Conservation (phyloP, 2,329 filamentous ascomycete species). For the Verticillium nonalfalfae region DNA sequence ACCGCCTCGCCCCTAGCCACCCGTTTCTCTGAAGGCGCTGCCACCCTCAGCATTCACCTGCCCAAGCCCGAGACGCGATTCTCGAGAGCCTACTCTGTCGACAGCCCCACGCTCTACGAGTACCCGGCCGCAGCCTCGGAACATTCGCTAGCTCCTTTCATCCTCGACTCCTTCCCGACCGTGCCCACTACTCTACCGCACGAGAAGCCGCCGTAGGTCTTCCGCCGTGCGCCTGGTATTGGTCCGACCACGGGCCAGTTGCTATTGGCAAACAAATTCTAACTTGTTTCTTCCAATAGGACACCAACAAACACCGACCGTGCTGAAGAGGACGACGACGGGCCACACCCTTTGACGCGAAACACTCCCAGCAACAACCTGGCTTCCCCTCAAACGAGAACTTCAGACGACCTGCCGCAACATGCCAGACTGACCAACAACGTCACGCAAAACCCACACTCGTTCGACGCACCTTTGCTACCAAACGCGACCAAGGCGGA, state of each 20-base stretch:
- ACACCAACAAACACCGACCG: conserved; percentile 6
- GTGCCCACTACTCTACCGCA: neutral
- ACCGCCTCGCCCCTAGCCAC: conserved; percentile 45
- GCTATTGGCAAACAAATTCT: neutral
- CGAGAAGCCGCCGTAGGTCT: neutral
- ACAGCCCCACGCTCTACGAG: conserved; percentile 58
- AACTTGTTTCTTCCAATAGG: conserved; percentile 3
- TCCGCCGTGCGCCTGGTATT: neutral
- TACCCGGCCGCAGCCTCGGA: conserved; percentile 29
- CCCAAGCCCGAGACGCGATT: conserved; percentile 46
- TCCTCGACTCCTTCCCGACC: neutral
- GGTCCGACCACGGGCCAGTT: neutral
- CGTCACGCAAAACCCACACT: conserved; percentile 1
- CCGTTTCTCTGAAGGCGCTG: conserved; percentile 20
- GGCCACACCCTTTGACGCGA: conserved; percentile 21
- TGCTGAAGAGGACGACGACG: conserved; percentile 2
- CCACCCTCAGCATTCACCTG: conserved; percentile 31
- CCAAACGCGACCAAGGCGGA: conserved; percentile 23
- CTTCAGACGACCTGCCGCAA: neutral
- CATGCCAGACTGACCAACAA: neutral
- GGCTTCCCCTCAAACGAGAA: conserved; percentile 32
- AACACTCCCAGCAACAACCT: conserved; percentile 34
- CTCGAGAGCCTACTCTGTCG: conserved; percentile 47
- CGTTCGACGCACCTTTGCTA: conserved; percentile 8
- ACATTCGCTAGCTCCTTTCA: neutral